These are phyloP conservation scores for Candida chilensis DNA, from an alignment of 805 yeast genomes.

Conservation along the genomic window DNA sequence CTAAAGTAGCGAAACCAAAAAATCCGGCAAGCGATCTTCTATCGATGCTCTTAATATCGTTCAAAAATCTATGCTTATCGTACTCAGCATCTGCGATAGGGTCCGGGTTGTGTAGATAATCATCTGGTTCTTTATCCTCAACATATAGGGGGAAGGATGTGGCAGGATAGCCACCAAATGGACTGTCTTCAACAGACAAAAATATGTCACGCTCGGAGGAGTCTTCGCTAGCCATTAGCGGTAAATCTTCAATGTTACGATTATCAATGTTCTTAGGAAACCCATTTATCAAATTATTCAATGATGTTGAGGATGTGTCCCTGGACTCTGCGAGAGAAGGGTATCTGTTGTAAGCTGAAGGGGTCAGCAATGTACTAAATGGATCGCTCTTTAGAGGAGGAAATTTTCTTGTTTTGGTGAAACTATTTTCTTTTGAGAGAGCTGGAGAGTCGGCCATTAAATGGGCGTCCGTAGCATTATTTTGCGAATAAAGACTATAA, in stretches of 20 bases:
- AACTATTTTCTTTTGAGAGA: background rate
- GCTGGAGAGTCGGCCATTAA: slow-evolving; percentile 9
- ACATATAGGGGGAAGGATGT: slow-evolving; percentile 84
- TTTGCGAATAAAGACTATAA: slow-evolving; percentile 20
- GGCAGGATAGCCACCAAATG: slow-evolving; percentile 97
- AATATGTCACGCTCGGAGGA: too few relatives aligned
- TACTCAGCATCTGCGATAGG: slow-evolving; percentile 86
- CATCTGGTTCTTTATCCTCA: slow-evolving; percentile 93
- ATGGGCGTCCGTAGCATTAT: slow-evolving; percentile 20
- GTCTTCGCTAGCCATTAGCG: too few relatives aligned
- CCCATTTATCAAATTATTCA: too few relatives aligned
- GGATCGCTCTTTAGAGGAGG: too few relatives aligned
- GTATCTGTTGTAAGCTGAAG: slow-evolving; percentile 30
- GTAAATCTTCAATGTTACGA: too few relatives aligned
- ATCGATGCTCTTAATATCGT: slow-evolving; percentile 63
- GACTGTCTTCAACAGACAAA: slow-evolving; percentile 39
- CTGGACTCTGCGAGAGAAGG: slow-evolving; percentile 30
- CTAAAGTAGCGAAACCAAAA: slow-evolving; percentile 45
- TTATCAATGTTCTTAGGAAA: too few relatives aligned
- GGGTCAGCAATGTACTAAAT: too few relatives aligned
- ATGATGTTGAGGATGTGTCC: slow-evolving; percentile 28
- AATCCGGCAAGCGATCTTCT: slow-evolving; percentile 52
- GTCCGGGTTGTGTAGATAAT: slow-evolving; percentile 92
- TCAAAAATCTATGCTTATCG: slow-evolving; percentile 57
- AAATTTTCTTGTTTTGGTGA: too few relatives aligned